Base-by-base conservation (phyloP, 169 alveolate species). In the Plasmodium gallinaceum region DNA sequence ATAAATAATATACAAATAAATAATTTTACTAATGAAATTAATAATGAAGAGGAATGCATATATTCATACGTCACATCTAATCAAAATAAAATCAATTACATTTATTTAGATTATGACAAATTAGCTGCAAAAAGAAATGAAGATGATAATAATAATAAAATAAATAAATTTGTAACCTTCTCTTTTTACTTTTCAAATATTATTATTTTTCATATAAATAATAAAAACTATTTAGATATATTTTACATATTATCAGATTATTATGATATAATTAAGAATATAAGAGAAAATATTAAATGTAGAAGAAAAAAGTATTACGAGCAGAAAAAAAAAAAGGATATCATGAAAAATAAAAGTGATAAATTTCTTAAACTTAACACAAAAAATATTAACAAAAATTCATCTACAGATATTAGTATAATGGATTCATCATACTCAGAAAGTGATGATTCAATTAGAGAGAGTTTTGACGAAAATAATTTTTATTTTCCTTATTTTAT, bases 161-260 rank as follows among this genome's bases (percentile, higher is more conserved):
- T 64, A 64, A 76, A 76, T 61, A 64, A 48, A 20, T 54, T 62
- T 12, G 22, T 76, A 5, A 66, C 74, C 8, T 22, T 76, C 42
- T 76, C 88, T n/a, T 76, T 76, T 24, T 76, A 76, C 12, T 69
- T 76, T 37, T 76, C 88, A 2, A 76, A 76, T 26, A 76, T 76
- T 8, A 39, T 76, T n/a, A 76, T 76, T 14, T 24, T 76, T 26
- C 88, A 76, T 43, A 76, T 76, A 3, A 46, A 65, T 42, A 76
- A 54, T 4, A 46, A 76, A 57, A 76, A 64, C 39, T 76, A 24
- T 16, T 43, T 57, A 16, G 74, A 76, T 18, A 57, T 69, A 14
- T 76, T 76, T 57, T 52, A 20, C 10, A 8, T 76, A 22, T 32
- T 76, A 5, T 61, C 88, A 14, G 66, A 62, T 7, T 76, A 76